Conservation (phyloP, 306 rosid species). For the peach (Prunus persica) region DNA sequence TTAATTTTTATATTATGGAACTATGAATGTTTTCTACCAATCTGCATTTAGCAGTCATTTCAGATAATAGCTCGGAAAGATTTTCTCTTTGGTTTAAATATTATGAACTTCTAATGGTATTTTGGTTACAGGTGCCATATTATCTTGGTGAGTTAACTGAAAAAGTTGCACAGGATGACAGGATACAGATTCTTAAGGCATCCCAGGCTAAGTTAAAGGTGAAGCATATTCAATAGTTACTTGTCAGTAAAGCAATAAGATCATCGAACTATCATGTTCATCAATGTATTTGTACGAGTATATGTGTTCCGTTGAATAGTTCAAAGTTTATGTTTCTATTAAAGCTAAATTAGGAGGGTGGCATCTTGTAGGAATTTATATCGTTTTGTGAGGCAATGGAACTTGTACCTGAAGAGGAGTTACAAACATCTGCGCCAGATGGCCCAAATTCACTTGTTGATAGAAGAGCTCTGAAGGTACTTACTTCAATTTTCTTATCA, state of each 20-base stretch:
- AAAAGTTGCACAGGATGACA: conserved; percentile 66
- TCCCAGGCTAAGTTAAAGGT: conserved; percentile 87
- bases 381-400: conserved; percentile 91
- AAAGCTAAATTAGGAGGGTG: conserved; percentile 6
- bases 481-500: conserved; percentile 10
- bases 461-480: conserved; percentile 87
- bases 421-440: conserved; percentile 46
- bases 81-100: not conserved
- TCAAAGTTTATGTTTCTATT: conserved; percentile 6
- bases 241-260: not conserved
- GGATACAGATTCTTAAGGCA: conserved; percentile 65
- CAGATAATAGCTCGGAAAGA: not conserved
- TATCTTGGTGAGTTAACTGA: conserved; percentile 91
- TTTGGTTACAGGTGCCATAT: conserved; percentile 66
- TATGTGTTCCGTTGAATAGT: not conserved
- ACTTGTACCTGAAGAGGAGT: conserved; percentile 80
- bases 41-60: not conserved
- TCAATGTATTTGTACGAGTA: not conserved
- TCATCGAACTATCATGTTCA: not conserved
- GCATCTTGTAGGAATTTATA: conserved; percentile 60
- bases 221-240: not conserved
- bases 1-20: not conserved
- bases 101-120: conserved; percentile 3
- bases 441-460: conserved; percentile 58
- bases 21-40: not conserved